These are phyloP conservation scores for Phialophora tarda DNA, from an alignment of 2,329 filamentous ascomycete species.

Conservation along the genomic window DNA sequence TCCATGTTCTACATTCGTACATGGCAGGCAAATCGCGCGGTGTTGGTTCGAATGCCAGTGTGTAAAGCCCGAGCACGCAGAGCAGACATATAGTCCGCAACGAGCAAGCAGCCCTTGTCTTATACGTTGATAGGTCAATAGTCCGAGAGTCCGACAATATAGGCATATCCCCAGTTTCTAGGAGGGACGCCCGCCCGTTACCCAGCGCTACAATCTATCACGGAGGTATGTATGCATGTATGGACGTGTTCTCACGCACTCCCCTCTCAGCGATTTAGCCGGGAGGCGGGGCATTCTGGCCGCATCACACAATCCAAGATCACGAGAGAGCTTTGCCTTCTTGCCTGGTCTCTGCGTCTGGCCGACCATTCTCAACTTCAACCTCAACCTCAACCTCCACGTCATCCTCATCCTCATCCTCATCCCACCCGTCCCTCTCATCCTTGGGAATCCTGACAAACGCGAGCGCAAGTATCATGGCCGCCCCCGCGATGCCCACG, in stretches of 20 bases:
- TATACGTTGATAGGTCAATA: neutral
- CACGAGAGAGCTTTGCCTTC: neutral
- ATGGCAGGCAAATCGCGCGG: neutral
- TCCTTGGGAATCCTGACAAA: slow-evolving; percentile 46
- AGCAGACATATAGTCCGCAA: neutral
- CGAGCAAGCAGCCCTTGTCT: neutral
- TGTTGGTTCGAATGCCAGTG: neutral
- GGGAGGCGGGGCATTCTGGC: neutral
- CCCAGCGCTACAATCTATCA: neutral
- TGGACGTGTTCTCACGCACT: neutral
- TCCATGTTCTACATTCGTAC: neutral
- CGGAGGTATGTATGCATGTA: neutral
- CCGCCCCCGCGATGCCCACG: slow-evolving; percentile 14
- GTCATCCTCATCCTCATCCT: slow-evolving; percentile 16
- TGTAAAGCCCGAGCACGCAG: neutral
- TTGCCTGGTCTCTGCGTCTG: neutral
- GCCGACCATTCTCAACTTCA: neutral
- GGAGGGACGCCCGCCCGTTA: neutral
- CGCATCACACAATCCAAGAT: neutral
- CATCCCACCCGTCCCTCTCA: slow-evolving; percentile 45
- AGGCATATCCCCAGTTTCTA: neutral
- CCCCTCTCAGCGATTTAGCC: neutral
- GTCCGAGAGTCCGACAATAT: neutral
- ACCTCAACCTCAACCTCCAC: neutral
- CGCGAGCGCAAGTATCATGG: slow-evolving; percentile 41